These are phyloP conservation scores for Globisporangium takayamanum DNA, from an alignment of 352 stramenopile species.

Conservation along the genomic window DNA sequence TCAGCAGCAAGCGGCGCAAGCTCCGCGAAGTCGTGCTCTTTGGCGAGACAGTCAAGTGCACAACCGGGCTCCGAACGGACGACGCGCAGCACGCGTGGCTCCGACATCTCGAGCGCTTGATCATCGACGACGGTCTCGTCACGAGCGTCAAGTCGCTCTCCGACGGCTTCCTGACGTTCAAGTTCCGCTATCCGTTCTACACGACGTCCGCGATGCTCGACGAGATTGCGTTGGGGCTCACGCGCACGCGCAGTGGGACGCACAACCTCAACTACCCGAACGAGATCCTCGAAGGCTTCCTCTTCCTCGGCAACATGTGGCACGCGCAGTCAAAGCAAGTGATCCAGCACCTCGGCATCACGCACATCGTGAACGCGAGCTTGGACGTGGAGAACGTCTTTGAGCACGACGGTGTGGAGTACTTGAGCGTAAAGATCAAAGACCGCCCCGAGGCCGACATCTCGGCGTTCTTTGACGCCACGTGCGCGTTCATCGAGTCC, in stretches of 20 bases:
- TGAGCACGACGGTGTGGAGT: slow-evolving; percentile 54
- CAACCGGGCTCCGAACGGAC: slow-evolving; percentile 6
- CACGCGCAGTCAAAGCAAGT: slow-evolving; percentile 76
- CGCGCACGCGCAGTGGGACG: slow-evolving; percentile 72
- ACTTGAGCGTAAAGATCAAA: slow-evolving; percentile 79
- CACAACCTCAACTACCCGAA: slow-evolving; percentile 88
- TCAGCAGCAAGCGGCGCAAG: slow-evolving; percentile 68
- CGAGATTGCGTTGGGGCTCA: slow-evolving; percentile 47
- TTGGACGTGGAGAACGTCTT: slow-evolving; percentile 76
- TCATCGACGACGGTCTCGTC: slow-evolving; percentile 69
- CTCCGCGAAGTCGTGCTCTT: slow-evolving; percentile 77
- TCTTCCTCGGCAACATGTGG: slow-evolving; percentile 88
- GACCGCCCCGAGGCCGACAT: slow-evolving; percentile 71
- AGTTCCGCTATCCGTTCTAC: slow-evolving; percentile 83
- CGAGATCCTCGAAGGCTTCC: slow-evolving; percentile 80
- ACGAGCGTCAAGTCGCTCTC: slow-evolving; percentile 67
- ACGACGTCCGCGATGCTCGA: slow-evolving; percentile 63
- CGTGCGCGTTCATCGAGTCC: slow-evolving; percentile 72
- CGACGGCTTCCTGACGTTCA: slow-evolving; percentile 83
- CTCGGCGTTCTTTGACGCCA: slow-evolving; percentile 54
- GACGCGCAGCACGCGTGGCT: slow-evolving; percentile 33
- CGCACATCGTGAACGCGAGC: slow-evolving; percentile 80
- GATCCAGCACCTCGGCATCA: slow-evolving; percentile 74
- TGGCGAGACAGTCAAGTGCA: slow-evolving; percentile 53
- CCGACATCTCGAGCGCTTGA: slow-evolving; percentile 46